A percentile compares a stretch with the other conserved stretches of the same genome.
Conservation (phyloP, 106 monocot species). For the Dioscorea alata region DNA sequence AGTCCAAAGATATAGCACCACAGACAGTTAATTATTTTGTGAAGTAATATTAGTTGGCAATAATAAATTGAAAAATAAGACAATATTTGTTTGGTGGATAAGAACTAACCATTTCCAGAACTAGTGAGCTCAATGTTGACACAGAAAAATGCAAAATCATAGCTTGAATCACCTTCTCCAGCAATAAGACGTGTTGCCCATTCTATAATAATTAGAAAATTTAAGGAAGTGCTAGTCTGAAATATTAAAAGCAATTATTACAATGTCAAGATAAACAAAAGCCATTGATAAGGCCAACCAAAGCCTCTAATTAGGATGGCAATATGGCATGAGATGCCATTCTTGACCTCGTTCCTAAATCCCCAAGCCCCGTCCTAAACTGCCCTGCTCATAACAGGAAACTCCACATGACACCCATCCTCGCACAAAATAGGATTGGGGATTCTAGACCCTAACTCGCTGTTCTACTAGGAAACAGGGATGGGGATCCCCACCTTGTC, state of each 20-base stretch:
- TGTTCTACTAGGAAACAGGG: too few species aligned
- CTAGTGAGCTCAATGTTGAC: slow-evolving; percentile 78
- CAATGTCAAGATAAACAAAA: not conserved
- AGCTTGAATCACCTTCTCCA: slow-evolving; percentile 70
- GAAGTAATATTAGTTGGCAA: too few species aligned
- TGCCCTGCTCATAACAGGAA: too few species aligned
- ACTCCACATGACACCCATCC: too few species aligned
- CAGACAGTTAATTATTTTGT: not conserved
- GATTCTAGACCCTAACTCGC: too few species aligned
- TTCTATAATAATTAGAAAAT: slow-evolving; percentile 34
- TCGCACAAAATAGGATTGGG: too few species aligned
- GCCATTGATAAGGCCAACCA: too few species aligned
- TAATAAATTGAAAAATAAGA: not conserved
- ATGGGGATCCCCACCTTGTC: too few species aligned
- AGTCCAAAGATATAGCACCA: not conserved
- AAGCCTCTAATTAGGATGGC: too few species aligned
- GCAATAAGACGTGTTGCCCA: slow-evolving; percentile 81
- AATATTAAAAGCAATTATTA: not conserved
- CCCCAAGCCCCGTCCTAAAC: too few species aligned
- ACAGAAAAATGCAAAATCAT: slow-evolving; percentile 83
- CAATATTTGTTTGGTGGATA: slow-evolving; percentile 2
- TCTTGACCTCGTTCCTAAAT: too few species aligned
- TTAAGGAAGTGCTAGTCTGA: not conserved
- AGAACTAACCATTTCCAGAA: slow-evolving; percentile 67
- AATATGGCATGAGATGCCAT: too few species aligned